A percentile compares a stretch with the other conserved stretches of the same genome.
phyloP scores from a whole-genome alignment of 371 early-diverging fungal species.

The Mucor piriformis region DNA sequence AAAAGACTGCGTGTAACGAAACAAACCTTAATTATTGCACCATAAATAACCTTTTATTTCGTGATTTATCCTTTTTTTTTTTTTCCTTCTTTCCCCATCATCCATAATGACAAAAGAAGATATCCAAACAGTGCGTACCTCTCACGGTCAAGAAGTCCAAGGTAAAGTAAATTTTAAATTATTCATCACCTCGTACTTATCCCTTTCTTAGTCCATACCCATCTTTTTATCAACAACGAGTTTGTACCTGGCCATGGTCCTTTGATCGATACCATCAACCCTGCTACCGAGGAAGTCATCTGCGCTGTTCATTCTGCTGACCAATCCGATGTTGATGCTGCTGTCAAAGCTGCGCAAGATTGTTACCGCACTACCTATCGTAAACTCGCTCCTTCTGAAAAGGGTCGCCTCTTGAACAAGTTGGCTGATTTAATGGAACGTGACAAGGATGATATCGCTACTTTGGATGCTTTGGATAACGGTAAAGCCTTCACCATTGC shows the following conservation, averaged over 20 bases:
- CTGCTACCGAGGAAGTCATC: constrained; percentile 71
- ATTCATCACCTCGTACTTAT: background rate
- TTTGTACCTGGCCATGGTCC: constrained; percentile 67
- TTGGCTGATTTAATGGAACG: constrained; percentile 76
- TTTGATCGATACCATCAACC: constrained; percentile 60
- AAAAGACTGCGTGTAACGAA: background rate
- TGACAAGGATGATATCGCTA: constrained; percentile 71
- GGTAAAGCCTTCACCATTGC: constrained; percentile 76
- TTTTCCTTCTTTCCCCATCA: no score
- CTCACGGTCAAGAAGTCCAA: constrained; percentile 22
- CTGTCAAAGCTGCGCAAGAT: constrained; percentile 70
- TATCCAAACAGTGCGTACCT: constrained; percentile 27
- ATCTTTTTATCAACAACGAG: constrained; percentile 75
- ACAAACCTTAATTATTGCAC: no score
- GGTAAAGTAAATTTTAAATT: constrained; percentile 12
- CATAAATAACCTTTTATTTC: background rate
- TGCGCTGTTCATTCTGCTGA: constrained; percentile 69
- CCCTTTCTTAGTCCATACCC: constrained; percentile 38
- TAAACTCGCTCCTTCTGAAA: constrained; percentile 56
- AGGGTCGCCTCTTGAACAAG: constrained; percentile 43
- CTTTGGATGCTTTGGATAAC: constrained; percentile 77
- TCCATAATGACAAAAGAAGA: constrained; percentile 24
- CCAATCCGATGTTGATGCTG: constrained; percentile 71
- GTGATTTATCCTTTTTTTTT: background rate
- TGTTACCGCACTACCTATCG: constrained; percentile 71